Percentiles rank a stretch among this genome's conserved stretches.
These are phyloP conservation scores for Coemansia biformis DNA, from an alignment of 192 early-diverging fungal species.

Conservation along the genomic window DNA sequence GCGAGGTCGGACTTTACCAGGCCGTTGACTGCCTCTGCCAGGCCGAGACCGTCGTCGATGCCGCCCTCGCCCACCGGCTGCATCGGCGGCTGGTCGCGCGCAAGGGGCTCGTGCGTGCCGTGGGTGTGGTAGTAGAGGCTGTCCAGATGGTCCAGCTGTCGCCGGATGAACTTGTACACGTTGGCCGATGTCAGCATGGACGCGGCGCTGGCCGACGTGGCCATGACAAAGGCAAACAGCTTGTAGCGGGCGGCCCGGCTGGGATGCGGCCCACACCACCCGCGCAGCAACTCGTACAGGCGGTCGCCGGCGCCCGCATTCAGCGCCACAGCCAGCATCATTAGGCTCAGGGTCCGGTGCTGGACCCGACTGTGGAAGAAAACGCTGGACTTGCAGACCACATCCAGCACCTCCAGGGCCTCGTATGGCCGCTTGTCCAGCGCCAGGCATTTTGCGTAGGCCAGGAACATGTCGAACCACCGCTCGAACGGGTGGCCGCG, in stretches of 20 bases:
- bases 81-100: not conserved
- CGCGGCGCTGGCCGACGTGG: constrained; percentile 10
- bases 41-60: not conserved
- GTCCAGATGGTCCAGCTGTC: constrained; percentile 30
- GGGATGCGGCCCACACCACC: constrained; percentile 40
- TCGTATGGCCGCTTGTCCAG: constrained; percentile 9
- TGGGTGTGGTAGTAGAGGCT: constrained; percentile 12
- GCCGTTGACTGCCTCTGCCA: not conserved
- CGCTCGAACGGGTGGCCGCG: constrained; percentile 35
- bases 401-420: constrained; percentile 33
- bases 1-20: constrained; percentile 22
- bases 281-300: constrained; percentile 30
- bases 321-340: constrained; percentile 26
- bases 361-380: constrained; percentile 7
- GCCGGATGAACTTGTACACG: constrained; percentile 44
- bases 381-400: constrained; percentile 33
- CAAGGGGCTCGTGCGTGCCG: not conserved
- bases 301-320: constrained; percentile 5
- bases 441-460: constrained; percentile 35
- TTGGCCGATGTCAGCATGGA: constrained; percentile 23
- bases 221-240: constrained; percentile 27
- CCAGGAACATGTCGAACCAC: constrained; percentile 48
- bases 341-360: constrained; percentile 14
- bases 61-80: not conserved
- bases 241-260: constrained; percentile 20